phyloP scores from a whole-genome alignment of 805 yeast species.

The Candida stauntonica region DNA sequence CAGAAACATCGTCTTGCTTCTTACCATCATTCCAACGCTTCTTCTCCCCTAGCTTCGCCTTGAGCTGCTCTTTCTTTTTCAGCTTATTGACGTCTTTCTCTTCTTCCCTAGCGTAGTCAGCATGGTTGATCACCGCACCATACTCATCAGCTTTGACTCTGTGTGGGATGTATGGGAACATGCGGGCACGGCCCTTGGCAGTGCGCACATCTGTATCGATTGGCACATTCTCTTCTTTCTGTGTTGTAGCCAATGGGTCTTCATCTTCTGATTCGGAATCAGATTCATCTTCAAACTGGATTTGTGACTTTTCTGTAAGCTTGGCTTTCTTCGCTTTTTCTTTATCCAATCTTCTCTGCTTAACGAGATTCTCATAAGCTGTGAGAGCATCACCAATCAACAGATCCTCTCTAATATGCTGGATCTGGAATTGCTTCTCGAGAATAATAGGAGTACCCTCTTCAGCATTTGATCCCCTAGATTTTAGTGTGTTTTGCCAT shows the following conservation, averaged over 20 bases:
- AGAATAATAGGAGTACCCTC: constrained; percentile 63
- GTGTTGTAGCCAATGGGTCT: constrained; percentile 21
- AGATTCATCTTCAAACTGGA: constrained; percentile 26
- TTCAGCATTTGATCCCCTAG: constrained; percentile 40
- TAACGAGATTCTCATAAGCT: constrained; percentile 42
- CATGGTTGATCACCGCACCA: constrained; percentile 69
- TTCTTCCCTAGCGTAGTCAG: constrained; percentile 55
- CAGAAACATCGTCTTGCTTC: constrained; percentile 48
- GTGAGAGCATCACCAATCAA: constrained; percentile 48
- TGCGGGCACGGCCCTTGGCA: constrained; percentile 35
- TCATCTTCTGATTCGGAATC: constrained; percentile 27
- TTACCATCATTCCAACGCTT: constrained; percentile 35
- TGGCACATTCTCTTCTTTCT: constrained; percentile 19
- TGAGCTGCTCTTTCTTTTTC: constrained; percentile 26
- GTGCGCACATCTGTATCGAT: constrained; percentile 32
- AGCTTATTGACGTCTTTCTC: constrained; percentile 34
- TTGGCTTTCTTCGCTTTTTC: constrained; percentile 29
- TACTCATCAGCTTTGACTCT: constrained; percentile 76
- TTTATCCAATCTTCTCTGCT: constrained; percentile 40
- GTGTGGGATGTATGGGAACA: constrained; percentile 71
- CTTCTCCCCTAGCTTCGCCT: constrained; percentile 31
- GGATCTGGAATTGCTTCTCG: constrained; percentile 39
- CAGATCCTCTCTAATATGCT: constrained; percentile 42
- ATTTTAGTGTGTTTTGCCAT: constrained; percentile 39
- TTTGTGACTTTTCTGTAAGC: constrained; percentile 25